Evolutionary conservation across 1,284 basidiomycete genomes (phyloP).

Genomic region (Trametes polyzona): DNA sequence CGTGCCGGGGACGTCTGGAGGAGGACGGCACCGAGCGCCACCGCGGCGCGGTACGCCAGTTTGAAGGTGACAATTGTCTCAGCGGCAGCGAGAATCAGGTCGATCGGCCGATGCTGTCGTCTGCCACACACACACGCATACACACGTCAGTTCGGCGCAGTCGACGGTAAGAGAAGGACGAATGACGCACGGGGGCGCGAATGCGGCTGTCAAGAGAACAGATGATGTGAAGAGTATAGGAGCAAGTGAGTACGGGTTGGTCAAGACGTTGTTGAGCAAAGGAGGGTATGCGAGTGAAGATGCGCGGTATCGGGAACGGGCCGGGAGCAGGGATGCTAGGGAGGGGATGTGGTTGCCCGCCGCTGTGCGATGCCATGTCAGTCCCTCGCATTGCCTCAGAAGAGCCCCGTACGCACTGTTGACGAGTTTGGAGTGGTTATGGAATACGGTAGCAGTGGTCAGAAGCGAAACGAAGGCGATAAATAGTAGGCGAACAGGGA

Average conservation of each 20-base stretch:
- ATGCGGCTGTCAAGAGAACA: constrained; percentile 46
- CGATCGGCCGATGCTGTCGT: constrained; percentile 64
- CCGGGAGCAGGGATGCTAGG: constrained; percentile 46
- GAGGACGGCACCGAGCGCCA: constrained; percentile 80
- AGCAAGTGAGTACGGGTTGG: constrained; percentile 55
- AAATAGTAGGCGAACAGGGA: constrained; percentile 66
- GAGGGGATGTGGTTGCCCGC: constrained; percentile 60
- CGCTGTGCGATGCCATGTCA: constrained; percentile 38
- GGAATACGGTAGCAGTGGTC: constrained; percentile 56
- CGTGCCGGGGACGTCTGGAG: constrained; percentile 84
- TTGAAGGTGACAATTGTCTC: constrained; percentile 80
- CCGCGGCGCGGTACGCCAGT: constrained; percentile 80
- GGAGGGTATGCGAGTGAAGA: constrained; percentile 40
- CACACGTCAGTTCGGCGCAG: constrained; percentile 22
- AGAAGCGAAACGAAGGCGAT: constrained; percentile 61
- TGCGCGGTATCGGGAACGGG: constrained; percentile 42
- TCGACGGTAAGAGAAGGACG: not conserved
- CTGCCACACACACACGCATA: too few relatives aligned
- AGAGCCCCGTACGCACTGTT: constrained; percentile 52
- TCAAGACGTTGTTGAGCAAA: constrained; percentile 45
- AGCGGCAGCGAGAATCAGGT: constrained; percentile 75
- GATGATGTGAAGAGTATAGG: constrained; percentile 47
- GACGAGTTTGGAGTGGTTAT: constrained; percentile 72
- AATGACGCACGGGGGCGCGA: constrained; percentile 55
- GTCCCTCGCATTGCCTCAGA: not conserved